phyloP scores from a whole-genome alignment of 345 rosid genomes.

The Gossypium mustelinum region DNA sequence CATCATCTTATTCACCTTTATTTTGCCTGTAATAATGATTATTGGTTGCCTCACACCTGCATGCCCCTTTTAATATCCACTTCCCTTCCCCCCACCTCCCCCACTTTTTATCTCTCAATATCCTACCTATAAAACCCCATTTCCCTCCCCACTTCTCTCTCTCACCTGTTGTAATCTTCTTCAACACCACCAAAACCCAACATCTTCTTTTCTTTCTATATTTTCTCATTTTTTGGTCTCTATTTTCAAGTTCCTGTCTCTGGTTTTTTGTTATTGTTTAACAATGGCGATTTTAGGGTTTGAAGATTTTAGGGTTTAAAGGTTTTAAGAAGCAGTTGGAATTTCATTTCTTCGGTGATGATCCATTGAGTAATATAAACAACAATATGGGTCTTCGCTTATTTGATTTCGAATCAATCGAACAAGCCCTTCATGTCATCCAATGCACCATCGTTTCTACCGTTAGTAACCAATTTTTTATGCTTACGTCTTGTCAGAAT shows the following conservation, averaged over 20 bases:
- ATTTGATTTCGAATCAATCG: constrained; percentile 62
- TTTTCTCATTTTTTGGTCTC: not conserved
- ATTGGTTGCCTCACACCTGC: constrained; percentile 91
- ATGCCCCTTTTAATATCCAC: constrained; percentile 47
- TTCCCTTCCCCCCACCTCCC: not conserved
- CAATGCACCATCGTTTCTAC: constrained; percentile 93
- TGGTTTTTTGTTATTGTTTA: not conserved
- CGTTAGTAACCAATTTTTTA: constrained; percentile 65
- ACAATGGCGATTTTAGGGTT: constrained; percentile 86
- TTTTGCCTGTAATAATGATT: constrained; percentile 94
- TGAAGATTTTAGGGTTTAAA: constrained; percentile 84
- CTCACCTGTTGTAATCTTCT: constrained; percentile 25
- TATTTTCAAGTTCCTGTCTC: not conserved
- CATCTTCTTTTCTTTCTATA: not conserved
- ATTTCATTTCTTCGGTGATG: constrained; percentile 68
- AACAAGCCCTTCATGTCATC: constrained; percentile 51
- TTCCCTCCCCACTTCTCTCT: constrained; percentile 30
- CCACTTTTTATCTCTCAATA: constrained; percentile 26
- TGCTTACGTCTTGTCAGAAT: constrained; percentile 88
- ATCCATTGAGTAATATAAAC: constrained; percentile 18
- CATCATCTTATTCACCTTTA: constrained; percentile 69
- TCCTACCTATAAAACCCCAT: constrained; percentile 37
- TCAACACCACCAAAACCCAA: not conserved
- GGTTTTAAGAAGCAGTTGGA: constrained; percentile 96
- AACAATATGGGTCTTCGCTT: constrained; percentile 57